Conservation (phyloP, 345 rosid species). For the Sapria himalayana region DNA sequence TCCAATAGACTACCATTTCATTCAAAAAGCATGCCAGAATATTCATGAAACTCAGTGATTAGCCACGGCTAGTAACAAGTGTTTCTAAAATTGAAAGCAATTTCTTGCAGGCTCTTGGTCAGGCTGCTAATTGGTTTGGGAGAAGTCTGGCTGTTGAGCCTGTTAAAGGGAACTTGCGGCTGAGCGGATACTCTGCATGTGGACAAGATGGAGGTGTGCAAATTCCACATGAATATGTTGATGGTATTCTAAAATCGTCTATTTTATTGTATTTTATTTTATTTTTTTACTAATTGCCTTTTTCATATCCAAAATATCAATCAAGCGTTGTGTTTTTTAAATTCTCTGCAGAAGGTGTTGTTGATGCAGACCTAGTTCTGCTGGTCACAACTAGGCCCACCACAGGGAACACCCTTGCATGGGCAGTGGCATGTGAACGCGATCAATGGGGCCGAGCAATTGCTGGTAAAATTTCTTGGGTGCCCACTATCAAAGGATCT, state of each 20-base stretch:
- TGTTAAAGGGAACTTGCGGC: constrained; percentile 81
- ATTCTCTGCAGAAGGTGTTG: constrained; percentile 50
- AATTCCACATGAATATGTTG: constrained; percentile 83
- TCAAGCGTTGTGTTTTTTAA: constrained; percentile 1
- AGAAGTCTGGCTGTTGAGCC: constrained; percentile 93
- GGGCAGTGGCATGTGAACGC: constrained; percentile 99
- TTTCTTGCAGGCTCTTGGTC: constrained; percentile 65
- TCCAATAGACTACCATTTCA: too few relatives aligned
- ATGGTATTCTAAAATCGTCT: too few relatives aligned
- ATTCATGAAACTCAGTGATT: too few relatives aligned
- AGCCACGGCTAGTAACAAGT: too few relatives aligned
- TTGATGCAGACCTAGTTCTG: constrained; percentile 79
- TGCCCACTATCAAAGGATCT: too few relatives aligned
- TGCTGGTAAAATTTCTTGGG: constrained; percentile 66
- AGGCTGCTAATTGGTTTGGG: constrained; percentile 82
- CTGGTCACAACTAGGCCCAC: constrained; percentile 98
- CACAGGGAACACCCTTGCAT: constrained; percentile 95
- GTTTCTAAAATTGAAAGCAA: constrained; percentile 9
- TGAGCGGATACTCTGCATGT: constrained; percentile 98
- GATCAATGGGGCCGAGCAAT: constrained; percentile 99
- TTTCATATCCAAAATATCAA: constrained; percentile 1
- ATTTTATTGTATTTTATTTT: constrained; percentile 7
- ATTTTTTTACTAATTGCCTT: neutral
- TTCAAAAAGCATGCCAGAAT: too few relatives aligned
- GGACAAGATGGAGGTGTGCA: constrained; percentile 99